phyloP scores from a whole-genome alignment of 768 basidiomycete genomes.

The Candolleomyces aberdarensis region DNA sequence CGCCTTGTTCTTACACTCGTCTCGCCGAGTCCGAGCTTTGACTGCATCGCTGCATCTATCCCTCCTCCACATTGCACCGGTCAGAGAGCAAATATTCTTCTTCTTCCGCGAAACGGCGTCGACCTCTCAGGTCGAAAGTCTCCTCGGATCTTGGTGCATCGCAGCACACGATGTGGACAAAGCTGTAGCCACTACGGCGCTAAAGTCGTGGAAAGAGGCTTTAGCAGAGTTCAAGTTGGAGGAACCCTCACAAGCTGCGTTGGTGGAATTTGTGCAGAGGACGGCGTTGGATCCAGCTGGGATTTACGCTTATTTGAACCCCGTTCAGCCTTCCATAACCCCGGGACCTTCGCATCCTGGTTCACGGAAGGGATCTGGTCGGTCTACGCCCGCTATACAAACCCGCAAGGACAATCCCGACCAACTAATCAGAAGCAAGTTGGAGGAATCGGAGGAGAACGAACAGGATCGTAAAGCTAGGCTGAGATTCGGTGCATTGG shows the following conservation, averaged over 20 bases:
- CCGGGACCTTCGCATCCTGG: slow-evolving; percentile 24
- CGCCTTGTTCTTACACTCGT: slow-evolving; percentile 74
- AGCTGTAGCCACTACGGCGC: slow-evolving; percentile 47
- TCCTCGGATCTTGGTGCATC: slow-evolving; percentile 74
- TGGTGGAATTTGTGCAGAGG: slow-evolving; percentile 52
- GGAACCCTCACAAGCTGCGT: slow-evolving; percentile 25
- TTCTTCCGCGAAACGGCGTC: slow-evolving; percentile 49
- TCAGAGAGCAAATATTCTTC: slow-evolving; percentile 47
- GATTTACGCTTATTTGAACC: slow-evolving; percentile 61
- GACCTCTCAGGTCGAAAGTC: slow-evolving; percentile 47
- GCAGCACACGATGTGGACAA: slow-evolving; percentile 71
- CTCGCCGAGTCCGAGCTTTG: slow-evolving; percentile 66
- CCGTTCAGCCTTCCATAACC: slow-evolving; percentile 42
- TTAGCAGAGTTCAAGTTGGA: slow-evolving; percentile 29
- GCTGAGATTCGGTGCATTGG: slow-evolving; percentile 65
- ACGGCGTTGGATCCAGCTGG: slow-evolving; percentile 59
- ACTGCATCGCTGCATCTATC: slow-evolving; percentile 61
- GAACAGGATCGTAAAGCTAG: slow-evolving; percentile 69
- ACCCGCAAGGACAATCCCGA: slow-evolving; percentile 32
- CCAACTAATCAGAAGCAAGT: slow-evolving; percentile 33
- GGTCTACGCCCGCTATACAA: slow-evolving; percentile 16
- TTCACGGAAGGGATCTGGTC: slow-evolving; percentile 26
- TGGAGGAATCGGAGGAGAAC: slow-evolving; percentile 64
- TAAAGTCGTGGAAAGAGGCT: slow-evolving; percentile 48
- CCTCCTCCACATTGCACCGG: slow-evolving; percentile 53